Evolutionary conservation across 352 stramenopile genomes (phyloP).

Genomic region (Pythium apleroticum): DNA sequence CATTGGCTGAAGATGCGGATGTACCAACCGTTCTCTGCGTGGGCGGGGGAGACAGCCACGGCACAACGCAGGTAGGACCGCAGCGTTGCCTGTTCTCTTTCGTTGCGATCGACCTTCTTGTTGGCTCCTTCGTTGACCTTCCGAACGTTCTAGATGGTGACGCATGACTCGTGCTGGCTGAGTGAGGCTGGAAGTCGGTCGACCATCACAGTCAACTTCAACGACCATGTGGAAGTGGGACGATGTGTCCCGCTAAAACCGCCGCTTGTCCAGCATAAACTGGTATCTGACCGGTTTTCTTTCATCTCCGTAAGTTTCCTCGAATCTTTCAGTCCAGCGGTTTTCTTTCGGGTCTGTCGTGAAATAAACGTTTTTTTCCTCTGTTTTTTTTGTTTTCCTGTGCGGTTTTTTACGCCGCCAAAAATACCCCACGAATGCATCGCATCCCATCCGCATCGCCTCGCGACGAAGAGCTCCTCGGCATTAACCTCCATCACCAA

Average conservation of each 20-base stretch:
- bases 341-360: not conserved
- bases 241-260: not conserved
- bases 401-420: constrained; percentile 6
- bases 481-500: not conserved
- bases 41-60: no score
- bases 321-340: constrained; percentile 2
- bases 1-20: no score
- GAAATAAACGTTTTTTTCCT: not conserved
- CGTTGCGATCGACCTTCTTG: not conserved
- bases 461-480: not conserved
- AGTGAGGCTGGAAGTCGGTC: no score
- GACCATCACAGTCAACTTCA: not conserved
- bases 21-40: no score
- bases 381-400: constrained; percentile 3
- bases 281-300: not conserved
- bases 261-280: not conserved
- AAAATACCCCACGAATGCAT: constrained; percentile 1
- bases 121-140: not conserved
- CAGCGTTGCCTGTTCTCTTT: not conserved
- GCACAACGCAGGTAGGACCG: not conserved
- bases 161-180: no score
- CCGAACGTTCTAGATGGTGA: not conserved
- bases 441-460: constrained; percentile 2
- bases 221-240: not conserved
- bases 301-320: not conserved